Evolutionary conservation across 768 basidiomycete genomes (phyloP), one percentile per base, ranked within the genome.

Genomic region (Roridomyces roridus): DNA sequence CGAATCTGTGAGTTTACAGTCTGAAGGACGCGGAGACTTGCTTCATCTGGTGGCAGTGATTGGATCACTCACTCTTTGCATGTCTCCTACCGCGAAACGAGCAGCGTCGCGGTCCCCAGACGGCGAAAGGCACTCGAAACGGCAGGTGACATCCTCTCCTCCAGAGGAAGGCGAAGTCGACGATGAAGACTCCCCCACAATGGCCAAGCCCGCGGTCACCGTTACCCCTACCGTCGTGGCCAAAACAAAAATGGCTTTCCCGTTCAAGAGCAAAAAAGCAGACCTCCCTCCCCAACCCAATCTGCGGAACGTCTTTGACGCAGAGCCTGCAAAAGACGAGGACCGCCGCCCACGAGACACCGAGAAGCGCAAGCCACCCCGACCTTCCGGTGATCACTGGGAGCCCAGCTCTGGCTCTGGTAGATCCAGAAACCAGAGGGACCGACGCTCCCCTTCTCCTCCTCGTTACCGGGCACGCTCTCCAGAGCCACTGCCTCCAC

Each of bases 101-200:
- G 75, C 73, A 49, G 85, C 86, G 25, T 85, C 85, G 34, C 69
- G 72, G 44, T 84, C 86, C 14, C 79, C 84, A 42, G 73, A 75
- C 2, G 72, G 77, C 55, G 70, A 73, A 35, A 78, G 87, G 46
- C 78, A 82, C 10, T 34, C 70, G 6, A 91, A 92, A 67, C 79
- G 88, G 40, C 75, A 68, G 18, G 76, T 78, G 9, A 80, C 86
- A 3, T 87, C 87, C 10, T 85, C 89, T 1, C 56, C 60, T 17
- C 90, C 90, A 46, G 91, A 93, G 71, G 91, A 93, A 68, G 91
- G 91, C 57, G 91, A 93, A 65, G 74, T 93, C 45, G 89, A 91
- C 72, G 90, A 92, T 69, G 74, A 70, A 37, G 66, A 60, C 8
- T 43, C 63, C 37, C 21, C 29, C 21, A 45, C 44, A n/a, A 18